Evolutionary conservation across 2,329 filamentous ascomycete genomes (phyloP).

Genomic region (Rhexocercosporidium sp.): DNA sequence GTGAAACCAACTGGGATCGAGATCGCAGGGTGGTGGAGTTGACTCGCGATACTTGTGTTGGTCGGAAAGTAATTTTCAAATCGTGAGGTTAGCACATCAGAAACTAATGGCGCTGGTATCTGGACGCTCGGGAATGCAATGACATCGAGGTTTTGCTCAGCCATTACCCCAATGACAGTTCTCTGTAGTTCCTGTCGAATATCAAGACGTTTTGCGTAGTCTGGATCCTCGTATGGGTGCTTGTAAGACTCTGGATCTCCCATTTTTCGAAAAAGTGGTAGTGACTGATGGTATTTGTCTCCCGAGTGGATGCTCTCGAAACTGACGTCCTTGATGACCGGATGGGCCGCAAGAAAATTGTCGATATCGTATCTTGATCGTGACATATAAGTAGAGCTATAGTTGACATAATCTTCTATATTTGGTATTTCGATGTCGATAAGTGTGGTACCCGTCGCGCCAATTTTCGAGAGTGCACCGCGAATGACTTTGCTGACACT

Average conservation of each 20-base stretch:
- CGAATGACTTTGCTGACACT: slow-evolving; percentile 37
- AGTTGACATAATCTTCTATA: slow-evolving; percentile 35
- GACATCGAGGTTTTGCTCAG: slow-evolving; percentile 41
- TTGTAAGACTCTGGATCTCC: slow-evolving; percentile 21
- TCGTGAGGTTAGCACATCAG: slow-evolving; percentile 40
- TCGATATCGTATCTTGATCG: slow-evolving; percentile 42
- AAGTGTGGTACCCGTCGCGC: slow-evolving; percentile 31
- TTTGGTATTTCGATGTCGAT: slow-evolving; percentile 39
- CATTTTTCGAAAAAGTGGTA: slow-evolving; percentile 22
- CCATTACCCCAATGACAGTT: slow-evolving; percentile 39
- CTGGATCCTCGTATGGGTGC: slow-evolving; percentile 38
- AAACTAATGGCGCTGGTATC: slow-evolving; percentile 42
- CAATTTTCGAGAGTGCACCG: slow-evolving; percentile 27
- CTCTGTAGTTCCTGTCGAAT: slow-evolving; percentile 40
- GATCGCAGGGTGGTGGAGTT: slow-evolving; percentile 43
- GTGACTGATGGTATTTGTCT: slow-evolving; percentile 19
- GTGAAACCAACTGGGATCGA: slow-evolving; percentile 44
- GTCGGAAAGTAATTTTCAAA: slow-evolving; percentile 42
- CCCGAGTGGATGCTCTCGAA: slow-evolving; percentile 20
- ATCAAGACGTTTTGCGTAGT: slow-evolving; percentile 38
- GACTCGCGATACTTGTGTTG: slow-evolving; percentile 45
- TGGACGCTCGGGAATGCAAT: slow-evolving; percentile 44
- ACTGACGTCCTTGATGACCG: slow-evolving; percentile 36
- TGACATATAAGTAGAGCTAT: slow-evolving; percentile 36
- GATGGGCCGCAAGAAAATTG: slow-evolving; percentile 45